These are phyloP conservation scores for Gossypium sturtianum DNA, from an alignment of 345 rosid genomes.

Conservation along the genomic window DNA sequence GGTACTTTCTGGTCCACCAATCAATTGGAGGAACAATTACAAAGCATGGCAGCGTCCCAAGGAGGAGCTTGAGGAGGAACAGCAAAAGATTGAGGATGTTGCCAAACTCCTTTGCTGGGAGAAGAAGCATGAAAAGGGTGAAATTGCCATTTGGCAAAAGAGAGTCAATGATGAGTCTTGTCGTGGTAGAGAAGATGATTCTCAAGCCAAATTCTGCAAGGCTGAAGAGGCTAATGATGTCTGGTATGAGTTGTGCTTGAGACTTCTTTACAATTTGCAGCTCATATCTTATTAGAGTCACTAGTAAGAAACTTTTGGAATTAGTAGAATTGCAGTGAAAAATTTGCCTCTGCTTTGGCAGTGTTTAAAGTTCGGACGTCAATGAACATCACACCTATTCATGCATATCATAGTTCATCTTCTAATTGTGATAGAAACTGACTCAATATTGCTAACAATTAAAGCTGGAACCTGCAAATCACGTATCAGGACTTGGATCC, in stretches of 20 bases:
- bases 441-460: not conserved
- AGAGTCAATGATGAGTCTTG: conserved; percentile 59
- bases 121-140: conserved; percentile 82
- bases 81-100: conserved; percentile 71
- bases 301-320: not conserved
- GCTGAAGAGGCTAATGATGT: conserved; percentile 67
- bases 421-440: not conserved
- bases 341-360: not conserved
- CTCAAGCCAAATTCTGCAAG: conserved; percentile 65
- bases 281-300: not conserved
- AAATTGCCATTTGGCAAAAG: conserved; percentile 95
- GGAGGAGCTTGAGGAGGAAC: conserved; percentile 89
- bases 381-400: not conserved
- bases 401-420: not conserved
- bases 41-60: conserved; percentile 93
- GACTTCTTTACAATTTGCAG: not conserved
- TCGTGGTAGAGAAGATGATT: conserved; percentile 51
- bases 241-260: conserved; percentile 47
- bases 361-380: not conserved
- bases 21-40: conserved; percentile 81
- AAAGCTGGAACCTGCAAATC: not conserved
- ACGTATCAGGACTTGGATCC: not conserved
- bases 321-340: not conserved
- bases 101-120: conserved; percentile 97
- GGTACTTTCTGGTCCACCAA: conserved; percentile 97